Percentiles rank a stretch among this genome's conserved stretches.
Evolutionary conservation across 169 alveolate species (phyloP).

Genomic region (Besnoitia besnoiti): DNA sequence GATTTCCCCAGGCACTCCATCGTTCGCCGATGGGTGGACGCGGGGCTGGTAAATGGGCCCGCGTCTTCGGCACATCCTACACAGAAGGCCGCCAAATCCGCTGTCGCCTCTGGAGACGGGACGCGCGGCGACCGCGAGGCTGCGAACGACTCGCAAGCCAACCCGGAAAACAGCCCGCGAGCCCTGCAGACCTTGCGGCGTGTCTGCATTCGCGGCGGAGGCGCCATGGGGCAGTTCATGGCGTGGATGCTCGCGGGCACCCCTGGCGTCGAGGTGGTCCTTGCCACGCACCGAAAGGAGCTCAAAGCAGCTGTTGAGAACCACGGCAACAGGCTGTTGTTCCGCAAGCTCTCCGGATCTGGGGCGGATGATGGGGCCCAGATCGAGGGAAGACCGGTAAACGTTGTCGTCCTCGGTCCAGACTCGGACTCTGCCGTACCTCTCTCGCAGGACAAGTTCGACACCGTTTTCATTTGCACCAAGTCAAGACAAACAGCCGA

Average conservation of each 20-base stretch:
- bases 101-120: background rate
- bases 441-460: background rate
- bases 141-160: background rate
- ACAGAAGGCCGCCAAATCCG: background rate
- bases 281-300: slow-evolving; percentile 17
- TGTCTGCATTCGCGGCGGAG: slow-evolving; percentile 67
- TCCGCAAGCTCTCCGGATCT: background rate
- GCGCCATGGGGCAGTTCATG: slow-evolving; percentile 66
- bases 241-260: slow-evolving; percentile 63
- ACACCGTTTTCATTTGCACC: slow-evolving; percentile 25
- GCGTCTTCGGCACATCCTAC: background rate
- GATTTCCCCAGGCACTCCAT: background rate
- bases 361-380: background rate
- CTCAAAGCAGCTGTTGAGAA: background rate
- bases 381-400: background rate
- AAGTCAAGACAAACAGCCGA: slow-evolving; percentile 7
- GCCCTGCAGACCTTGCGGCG: background rate
- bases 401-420: background rate
- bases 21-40: background rate
- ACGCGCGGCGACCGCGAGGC: background rate
- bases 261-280: slow-evolving; percentile 23
- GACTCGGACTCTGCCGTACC: background rate
- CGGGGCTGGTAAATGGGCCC: background rate
- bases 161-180: background rate
- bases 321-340: background rate